Base-by-base conservation (phyloP, 345 rosid species). In the Heritiera littoralis region DNA sequence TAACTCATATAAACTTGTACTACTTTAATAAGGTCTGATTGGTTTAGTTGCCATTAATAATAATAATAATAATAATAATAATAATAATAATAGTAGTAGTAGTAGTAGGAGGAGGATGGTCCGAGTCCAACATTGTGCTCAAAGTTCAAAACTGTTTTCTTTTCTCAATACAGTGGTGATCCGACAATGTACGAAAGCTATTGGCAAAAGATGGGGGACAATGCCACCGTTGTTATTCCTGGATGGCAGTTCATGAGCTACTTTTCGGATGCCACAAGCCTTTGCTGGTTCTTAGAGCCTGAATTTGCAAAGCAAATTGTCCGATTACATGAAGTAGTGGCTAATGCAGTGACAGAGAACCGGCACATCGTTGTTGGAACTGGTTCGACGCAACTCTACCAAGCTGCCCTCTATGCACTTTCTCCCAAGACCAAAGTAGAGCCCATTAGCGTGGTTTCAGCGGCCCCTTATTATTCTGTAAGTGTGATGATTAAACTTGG, bases 241-340 rank as follows among this genome's bases (percentile, higher is more conserved):
- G 97, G 97, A 32, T 95, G 98, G 98, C 98, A 93, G 75, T 89
- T 92, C 5, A 78, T 91, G 46, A 95, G 97, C 84, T 95, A 95
- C 77, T 90, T 95, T 76, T 95, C 99, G 1, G 97, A 93, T 78
- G 71, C 82, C 23, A 77, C 77, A 30, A 86, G 86, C 74, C 81
- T 89, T 5, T 95, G 99, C 90, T 95, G 98, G 99, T 95, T 93
- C 82, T 82, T 95, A 83, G 98, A 92, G 77, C 94, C 94, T 10
- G 90, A 90, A 56, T 89, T 95, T 78, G 89, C 89, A 3, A 79
- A 82, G 52, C 88, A 95, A 84, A 84, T 95, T 23, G 79, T 85
- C 11, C 84, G 94, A 80, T 83, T 95, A 35, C 99, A 95, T 75
- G 78, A 71, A 28, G 75, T 90, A 35, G 99, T 95, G 13, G 98